Conservation (phyloP, 2,329 filamentous ascomycete species). For the Nothopassalora personata region DNA sequence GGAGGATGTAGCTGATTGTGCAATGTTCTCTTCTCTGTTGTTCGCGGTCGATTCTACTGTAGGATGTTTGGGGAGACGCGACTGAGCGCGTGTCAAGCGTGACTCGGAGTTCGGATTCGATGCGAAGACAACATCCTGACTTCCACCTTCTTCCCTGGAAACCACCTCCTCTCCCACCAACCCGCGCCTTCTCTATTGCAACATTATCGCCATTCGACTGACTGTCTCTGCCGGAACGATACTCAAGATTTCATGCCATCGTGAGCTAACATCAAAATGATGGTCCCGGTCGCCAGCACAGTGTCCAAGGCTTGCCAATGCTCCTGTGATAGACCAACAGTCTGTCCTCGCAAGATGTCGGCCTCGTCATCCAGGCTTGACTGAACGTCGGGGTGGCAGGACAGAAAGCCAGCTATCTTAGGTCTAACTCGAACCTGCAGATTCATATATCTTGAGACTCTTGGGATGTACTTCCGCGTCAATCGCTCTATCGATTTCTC, state of each 20-base stretch:
- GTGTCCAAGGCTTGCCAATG: too few species aligned
- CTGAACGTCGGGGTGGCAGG: not conserved
- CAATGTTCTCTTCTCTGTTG: not conserved
- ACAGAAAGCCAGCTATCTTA: not conserved
- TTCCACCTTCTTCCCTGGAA: not conserved
- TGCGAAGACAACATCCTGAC: not conserved
- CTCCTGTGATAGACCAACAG: too few species aligned
- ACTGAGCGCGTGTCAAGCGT: not conserved
- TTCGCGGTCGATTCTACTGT: not conserved
- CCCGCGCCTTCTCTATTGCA: not conserved
- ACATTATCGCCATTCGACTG: not conserved
- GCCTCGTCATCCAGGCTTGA: not conserved
- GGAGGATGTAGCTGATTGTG: not conserved
- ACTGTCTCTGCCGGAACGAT: not conserved
- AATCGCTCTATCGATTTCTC: not conserved
- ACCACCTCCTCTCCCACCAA: not conserved
- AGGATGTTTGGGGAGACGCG: not conserved
- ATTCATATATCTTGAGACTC: not conserved
- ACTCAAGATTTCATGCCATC: too few species aligned
- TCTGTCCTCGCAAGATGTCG: too few species aligned
- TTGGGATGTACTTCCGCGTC: not conserved
- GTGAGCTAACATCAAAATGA: too few species aligned
- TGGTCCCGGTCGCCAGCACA: too few species aligned
- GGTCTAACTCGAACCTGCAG: not conserved
- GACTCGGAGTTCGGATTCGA: not conserved